phyloP scores from a whole-genome alignment of 257 asterid species.

The Nicotiana attenuata region DNA sequence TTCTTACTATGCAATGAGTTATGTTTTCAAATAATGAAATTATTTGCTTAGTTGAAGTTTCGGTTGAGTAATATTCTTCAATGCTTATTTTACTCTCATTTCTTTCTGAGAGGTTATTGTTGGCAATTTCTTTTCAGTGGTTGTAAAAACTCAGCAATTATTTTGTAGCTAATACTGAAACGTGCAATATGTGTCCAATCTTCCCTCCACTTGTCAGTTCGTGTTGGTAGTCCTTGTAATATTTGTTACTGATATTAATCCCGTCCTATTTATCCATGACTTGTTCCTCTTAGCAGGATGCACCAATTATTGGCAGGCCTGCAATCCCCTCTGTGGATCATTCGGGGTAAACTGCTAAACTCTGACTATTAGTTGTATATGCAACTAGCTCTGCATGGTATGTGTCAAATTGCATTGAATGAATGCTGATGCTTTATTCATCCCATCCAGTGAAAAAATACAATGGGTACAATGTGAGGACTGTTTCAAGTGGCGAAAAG shows the following conservation, averaged over 20 bases:
- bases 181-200: background rate
- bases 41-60: background rate
- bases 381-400: slow-evolving; percentile 6
- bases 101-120: background rate
- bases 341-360: slow-evolving; percentile 48
- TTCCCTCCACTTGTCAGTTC: background rate
- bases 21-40: background rate
- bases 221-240: slow-evolving; percentile 10
- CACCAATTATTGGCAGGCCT: slow-evolving; percentile 90
- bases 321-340: slow-evolving; percentile 56
- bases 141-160: background rate
- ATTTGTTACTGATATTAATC: background rate
- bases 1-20: background rate
- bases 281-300: slow-evolving; percentile 43
- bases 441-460: slow-evolving; percentile 37
- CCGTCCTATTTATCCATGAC: background rate
- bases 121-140: background rate
- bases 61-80: background rate
- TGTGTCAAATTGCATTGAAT: slow-evolving; percentile 20
- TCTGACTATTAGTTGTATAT: slow-evolving; percentile 6
- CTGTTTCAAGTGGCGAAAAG: slow-evolving; percentile 91
- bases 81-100: background rate
- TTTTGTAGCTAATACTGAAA: background rate
- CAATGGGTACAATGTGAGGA: slow-evolving; percentile 94
- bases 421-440: slow-evolving; percentile 11